Percentiles rank a stretch among this genome's conserved stretches.
Conservation (phyloP, 2,329 filamentous ascomycete species). For the Lecanosticta acicola region DNA sequence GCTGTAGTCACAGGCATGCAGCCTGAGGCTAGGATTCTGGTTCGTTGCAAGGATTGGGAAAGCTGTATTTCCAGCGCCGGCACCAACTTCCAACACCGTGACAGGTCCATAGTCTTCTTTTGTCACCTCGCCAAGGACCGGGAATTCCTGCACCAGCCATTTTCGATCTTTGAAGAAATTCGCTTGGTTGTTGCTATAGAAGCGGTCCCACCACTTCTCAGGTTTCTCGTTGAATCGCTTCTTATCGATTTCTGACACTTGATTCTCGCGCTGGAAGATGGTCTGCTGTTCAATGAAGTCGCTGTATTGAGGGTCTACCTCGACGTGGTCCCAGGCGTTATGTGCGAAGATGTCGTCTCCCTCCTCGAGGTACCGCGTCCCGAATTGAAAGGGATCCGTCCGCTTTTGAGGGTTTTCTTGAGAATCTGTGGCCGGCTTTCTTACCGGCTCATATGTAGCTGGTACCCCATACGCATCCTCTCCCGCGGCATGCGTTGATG, state of each 20-base stretch:
- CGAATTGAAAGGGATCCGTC: slow-evolving; percentile 91
- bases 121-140: slow-evolving; percentile 72
- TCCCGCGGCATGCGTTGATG: slow-evolving; percentile 27
- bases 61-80: slow-evolving; percentile 91
- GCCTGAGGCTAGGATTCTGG: slow-evolving; percentile 70
- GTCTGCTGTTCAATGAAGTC: slow-evolving; percentile 82
- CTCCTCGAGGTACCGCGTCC: slow-evolving; percentile 76
- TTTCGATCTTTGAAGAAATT: slow-evolving; percentile 99
- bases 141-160: slow-evolving; percentile 95
- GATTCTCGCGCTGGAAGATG: slow-evolving; percentile 73
- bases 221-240: slow-evolving; percentile 83
- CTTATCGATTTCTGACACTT: slow-evolving; percentile 90
- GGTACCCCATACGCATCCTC: slow-evolving; percentile 48
- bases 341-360: slow-evolving; percentile 90
- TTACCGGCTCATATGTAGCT: slow-evolving; percentile 40
- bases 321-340: slow-evolving; percentile 98
- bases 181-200: slow-evolving; percentile 94
- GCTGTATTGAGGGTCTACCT: slow-evolving; percentile 82
- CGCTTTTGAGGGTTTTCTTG: slow-evolving; percentile 74
- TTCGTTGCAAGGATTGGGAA: slow-evolving; percentile 85
- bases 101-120: slow-evolving; percentile 62
- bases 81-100: slow-evolving; percentile 81
- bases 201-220: slow-evolving; percentile 95
- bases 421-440: slow-evolving; percentile 54
- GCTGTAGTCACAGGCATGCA: slow-evolving; percentile 95